Evolutionary conservation across 2,329 filamentous ascomycete species (phyloP), one percentile per base, ranked within the genome.

Genomic region (Cercospora sp.): DNA sequence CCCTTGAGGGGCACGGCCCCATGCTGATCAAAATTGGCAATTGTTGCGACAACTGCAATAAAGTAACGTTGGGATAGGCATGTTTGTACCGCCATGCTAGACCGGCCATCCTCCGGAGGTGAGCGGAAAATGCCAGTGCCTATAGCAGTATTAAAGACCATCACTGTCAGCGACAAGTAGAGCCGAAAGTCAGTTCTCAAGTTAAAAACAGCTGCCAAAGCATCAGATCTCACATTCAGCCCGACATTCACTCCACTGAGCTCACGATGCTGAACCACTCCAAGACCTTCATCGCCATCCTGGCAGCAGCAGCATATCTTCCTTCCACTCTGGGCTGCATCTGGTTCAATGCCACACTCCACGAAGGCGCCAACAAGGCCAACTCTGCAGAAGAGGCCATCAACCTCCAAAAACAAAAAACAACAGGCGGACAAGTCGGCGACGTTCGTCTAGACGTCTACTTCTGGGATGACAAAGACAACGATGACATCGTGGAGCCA

Each of bases 301-400:
- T 66, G 33, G 64, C 57, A 58, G 40, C 68, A 33, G 20, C 55
- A 7, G n/a, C 63, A 7, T 65, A 51, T n/a, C 42, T 68, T 10
- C 68, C 66, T 10, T 66, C 66, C 20, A 55, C 64, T 1, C 31
- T 62, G 1, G 68, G 60, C 55, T 70, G 68, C 66, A 53, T 70
- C 63, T 60, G 60, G 42, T 70, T 70, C 68, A 70, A 70, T 53
- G 68, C 66, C 36, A 68, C 66, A 42, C 68, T 70, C 33, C 66
- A 68, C 63, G 13, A 61, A 18, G 68, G 68, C 20, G 33, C 68
- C 23, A 53, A 63, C 10, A 20, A 28, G 1, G 68, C 68, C 60
- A 45, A 16, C 9, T 61, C 51, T 12, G 68, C 68, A 10, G 18
- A 68, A 7, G 63, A 67, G 9, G 68, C 62, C 42, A 53, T 68